phyloP scores from a whole-genome alignment of 1,284 basidiomycete genomes.

The Vanrija humicola region DNA sequence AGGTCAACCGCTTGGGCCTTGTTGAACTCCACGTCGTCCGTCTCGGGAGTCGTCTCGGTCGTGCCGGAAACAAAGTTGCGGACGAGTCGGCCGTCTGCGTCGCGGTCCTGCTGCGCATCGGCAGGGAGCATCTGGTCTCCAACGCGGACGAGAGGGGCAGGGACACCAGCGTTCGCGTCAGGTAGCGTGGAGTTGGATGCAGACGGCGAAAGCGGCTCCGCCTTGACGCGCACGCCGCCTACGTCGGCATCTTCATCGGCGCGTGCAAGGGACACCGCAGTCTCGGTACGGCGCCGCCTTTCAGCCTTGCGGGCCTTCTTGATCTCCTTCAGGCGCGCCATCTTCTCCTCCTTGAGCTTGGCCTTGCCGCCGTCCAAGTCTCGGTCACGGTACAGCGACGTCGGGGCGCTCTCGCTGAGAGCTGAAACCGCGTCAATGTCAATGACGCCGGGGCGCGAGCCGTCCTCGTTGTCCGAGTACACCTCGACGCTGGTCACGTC shows the following conservation, averaged over 20 bases:
- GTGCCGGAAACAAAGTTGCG: constrained; percentile 44
- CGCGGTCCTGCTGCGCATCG: constrained; percentile 39
- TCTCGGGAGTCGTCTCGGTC: constrained; percentile 26
- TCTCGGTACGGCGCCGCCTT: constrained; percentile 9
- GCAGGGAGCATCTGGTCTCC: constrained; percentile 39
- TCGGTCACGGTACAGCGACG: constrained; percentile 59
- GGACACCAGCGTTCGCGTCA: constrained; percentile 5
- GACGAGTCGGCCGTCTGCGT: constrained; percentile 33
- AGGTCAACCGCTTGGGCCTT: constrained; percentile 70
- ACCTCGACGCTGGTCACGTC: constrained; percentile 17
- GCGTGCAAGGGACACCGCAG: background rate
- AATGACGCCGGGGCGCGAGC: constrained; percentile 65
- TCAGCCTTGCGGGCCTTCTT: constrained; percentile 20
- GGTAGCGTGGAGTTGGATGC: constrained; percentile 1
- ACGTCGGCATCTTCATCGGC: constrained; percentile 2
- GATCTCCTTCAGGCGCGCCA: constrained; percentile 41
- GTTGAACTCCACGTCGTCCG: constrained; percentile 53
- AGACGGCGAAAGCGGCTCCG: constrained; percentile 21
- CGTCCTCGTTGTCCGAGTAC: constrained; percentile 85
- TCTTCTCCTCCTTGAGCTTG: constrained; percentile 34
- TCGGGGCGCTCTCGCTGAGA: constrained; percentile 86
- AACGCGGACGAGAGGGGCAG: constrained; percentile 15
- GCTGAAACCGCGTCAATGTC: constrained; percentile 76
- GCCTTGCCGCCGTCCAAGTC: constrained; percentile 44
- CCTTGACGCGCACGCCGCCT: background rate